Conservation (phyloP, 257 asterid genomes). For the Rehmannia glutinosa region DNA sequence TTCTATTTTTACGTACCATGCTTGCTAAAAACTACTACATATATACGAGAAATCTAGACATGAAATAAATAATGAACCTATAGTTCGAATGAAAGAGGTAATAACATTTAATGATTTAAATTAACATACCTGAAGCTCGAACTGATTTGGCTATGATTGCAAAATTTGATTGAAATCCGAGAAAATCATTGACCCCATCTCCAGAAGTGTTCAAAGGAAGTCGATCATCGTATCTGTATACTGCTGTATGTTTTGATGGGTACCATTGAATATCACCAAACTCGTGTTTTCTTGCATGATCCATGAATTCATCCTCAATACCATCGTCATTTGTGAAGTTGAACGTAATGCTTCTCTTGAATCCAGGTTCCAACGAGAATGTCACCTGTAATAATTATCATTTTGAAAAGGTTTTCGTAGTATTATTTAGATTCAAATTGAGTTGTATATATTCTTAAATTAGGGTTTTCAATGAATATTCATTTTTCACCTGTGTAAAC, state of each 20-base stretch:
- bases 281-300: conserved; percentile 59
- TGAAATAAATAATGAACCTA: too few relatives aligned
- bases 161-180: conserved; percentile 71
- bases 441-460: too few relatives aligned
- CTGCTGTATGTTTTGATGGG: conserved; percentile 60
- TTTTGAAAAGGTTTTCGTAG: too few relatives aligned
- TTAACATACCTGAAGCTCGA: conserved; percentile 52
- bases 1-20: too few relatives aligned
- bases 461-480: too few relatives aligned
- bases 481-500: too few relatives aligned
- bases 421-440: too few relatives aligned
- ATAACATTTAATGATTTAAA: too few relatives aligned
- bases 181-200: conserved; percentile 64
- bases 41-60: too few relatives aligned
- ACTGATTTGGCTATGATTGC: conserved; percentile 35
- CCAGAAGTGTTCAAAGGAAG: conserved; percentile 50
- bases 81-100: not conserved
- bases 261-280: conserved; percentile 89
- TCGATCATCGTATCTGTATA: conserved; percentile 63
- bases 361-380: conserved; percentile 53
- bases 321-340: conserved; percentile 57
- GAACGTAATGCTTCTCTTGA: conserved; percentile 60
- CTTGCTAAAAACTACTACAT: too few relatives aligned
- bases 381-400: conserved; percentile 40
- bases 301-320: conserved; percentile 49